phyloP scores from a whole-genome alignment of 1,284 basidiomycete species.

The Apiotrichum akiyoshidainum region DNA sequence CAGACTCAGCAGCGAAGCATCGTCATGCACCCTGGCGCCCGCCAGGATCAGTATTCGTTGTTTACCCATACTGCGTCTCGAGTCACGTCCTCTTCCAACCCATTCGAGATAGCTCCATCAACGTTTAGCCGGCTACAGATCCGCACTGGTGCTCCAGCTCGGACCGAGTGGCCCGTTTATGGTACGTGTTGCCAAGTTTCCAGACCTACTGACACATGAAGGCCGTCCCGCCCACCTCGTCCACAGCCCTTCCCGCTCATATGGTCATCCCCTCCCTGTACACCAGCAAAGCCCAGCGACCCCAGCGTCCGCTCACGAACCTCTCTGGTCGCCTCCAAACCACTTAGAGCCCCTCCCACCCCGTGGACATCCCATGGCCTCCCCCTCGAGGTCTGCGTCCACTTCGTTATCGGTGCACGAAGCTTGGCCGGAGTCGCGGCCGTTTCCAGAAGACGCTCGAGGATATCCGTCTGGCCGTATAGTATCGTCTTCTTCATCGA shows the following conservation, averaged over 20 bases:
- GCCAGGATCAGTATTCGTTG: conserved; percentile 20
- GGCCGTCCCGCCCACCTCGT: not conserved
- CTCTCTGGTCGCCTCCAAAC: not conserved
- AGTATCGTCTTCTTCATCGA: not conserved
- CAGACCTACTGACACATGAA: not conserved
- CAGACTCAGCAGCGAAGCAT: conserved; percentile 77
- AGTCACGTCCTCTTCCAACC: conserved; percentile 1
- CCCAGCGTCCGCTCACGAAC: not conserved
- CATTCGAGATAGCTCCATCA: conserved; percentile 5
- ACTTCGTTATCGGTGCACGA: no score
- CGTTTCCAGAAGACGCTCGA: no score
- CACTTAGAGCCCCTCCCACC: not conserved
- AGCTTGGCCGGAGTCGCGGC: no score
- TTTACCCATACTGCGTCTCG: conserved; percentile 17
- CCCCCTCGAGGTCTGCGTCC: not conserved
- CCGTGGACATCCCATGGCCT: conserved; percentile 1
- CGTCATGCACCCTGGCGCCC: conserved; percentile 67
- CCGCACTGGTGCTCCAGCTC: not conserved
- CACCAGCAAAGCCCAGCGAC: not conserved
- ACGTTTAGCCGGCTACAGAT: not conserved
- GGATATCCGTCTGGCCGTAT: no score
- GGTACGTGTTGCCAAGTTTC: not conserved
- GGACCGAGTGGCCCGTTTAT: conserved; percentile 7
- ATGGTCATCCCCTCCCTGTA: not conserved
- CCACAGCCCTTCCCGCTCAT: conserved; percentile 2